Conservation (phyloP, 352 stramenopile species). For the Elongisporangium anandrum region DNA sequence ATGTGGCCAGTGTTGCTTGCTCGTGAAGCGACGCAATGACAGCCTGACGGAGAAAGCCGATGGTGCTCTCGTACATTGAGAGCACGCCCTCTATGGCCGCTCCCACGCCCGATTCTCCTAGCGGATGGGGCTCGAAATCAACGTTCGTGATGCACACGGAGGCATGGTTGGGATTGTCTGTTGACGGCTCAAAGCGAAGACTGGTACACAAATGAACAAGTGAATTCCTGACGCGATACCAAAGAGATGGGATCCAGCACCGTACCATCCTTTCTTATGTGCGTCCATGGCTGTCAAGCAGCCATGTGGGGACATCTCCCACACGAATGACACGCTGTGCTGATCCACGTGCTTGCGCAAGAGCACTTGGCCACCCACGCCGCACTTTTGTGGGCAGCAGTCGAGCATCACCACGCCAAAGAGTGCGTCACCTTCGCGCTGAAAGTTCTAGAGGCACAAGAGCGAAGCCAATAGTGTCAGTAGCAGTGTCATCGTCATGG, state of each 20-base stretch:
- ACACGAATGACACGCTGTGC: not conserved
- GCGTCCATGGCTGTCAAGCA: not conserved
- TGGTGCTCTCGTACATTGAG: not conserved
- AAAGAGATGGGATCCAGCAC: not conserved
- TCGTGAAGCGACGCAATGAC: not conserved
- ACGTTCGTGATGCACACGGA: not conserved
- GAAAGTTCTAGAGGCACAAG: not conserved
- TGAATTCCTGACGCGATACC: not conserved
- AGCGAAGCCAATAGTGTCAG: not conserved
- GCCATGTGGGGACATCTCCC: not conserved
- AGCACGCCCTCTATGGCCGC: not conserved
- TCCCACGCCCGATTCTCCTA: not conserved
- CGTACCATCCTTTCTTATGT: not conserved
- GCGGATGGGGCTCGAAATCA: not conserved
- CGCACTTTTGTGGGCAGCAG: not conserved
- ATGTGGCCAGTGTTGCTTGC: not conserved
- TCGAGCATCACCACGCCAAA: not conserved
- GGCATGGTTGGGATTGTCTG: not conserved
- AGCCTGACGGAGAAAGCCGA: not conserved
- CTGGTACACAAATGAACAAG: not conserved
- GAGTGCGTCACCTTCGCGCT: not conserved
- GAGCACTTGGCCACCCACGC: not conserved
- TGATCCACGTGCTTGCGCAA: not conserved
- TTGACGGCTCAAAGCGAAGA: not conserved
- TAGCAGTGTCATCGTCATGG: not conserved